Conservation (phyloP, 192 early-diverging fungal genomes). For the Nowakowskiella sp. region DNA sequence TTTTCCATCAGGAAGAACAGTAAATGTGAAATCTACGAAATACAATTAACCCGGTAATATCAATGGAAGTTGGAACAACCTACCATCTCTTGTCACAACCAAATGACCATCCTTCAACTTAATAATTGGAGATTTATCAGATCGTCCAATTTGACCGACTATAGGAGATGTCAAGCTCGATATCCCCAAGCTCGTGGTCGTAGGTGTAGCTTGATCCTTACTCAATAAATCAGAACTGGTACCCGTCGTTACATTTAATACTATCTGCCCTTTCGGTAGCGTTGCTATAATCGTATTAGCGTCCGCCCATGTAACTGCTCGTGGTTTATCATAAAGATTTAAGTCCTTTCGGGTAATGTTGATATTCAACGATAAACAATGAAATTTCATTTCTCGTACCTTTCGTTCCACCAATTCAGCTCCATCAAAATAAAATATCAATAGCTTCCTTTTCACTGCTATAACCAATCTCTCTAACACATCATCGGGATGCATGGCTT, state of each 20-base stretch:
- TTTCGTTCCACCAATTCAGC: constrained; percentile 61
- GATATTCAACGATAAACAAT: constrained; percentile 7
- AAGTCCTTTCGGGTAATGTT: constrained; percentile 44
- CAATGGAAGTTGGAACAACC: neutral
- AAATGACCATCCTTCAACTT: too few species aligned
- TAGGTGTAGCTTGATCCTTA: too few species aligned
- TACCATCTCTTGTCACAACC: too few species aligned
- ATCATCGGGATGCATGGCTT: constrained; percentile 41
- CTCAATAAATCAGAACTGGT: constrained; percentile 47
- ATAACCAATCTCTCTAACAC: constrained; percentile 67
- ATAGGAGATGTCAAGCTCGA: too few species aligned
- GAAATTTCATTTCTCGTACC: constrained; percentile 41
- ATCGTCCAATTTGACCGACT: too few species aligned
- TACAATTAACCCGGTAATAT: too few species aligned
- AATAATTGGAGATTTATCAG: too few species aligned
- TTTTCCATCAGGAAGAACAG: constrained; percentile 23
- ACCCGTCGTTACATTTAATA: constrained; percentile 52
- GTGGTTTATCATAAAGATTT: constrained; percentile 58
- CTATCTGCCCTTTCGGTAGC: constrained; percentile 42
- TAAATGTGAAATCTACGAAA: constrained; percentile 25
- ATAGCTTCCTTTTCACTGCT: constrained; percentile 58
- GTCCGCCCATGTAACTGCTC: constrained; percentile 70
- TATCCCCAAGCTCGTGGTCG: too few species aligned
- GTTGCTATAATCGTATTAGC: constrained; percentile 46
- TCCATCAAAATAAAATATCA: constrained; percentile 70